Percentiles rank a stretch among this genome's conserved stretches.
Conservation (phyloP, 148 eudicot species). For the Nepenthes gracilis region DNA sequence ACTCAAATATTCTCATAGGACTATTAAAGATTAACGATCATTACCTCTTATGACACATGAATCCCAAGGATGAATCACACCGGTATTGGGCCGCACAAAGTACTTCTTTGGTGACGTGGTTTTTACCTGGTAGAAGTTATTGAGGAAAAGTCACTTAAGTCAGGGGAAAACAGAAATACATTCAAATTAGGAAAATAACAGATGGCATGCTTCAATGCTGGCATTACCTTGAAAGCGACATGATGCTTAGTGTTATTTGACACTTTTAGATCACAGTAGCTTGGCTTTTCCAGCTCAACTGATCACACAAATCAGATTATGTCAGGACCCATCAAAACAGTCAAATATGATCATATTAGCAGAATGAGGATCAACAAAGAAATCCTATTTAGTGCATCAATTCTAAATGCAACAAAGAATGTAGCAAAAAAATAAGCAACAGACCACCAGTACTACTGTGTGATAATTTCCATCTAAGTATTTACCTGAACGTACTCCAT, state of each 20-base stretch:
- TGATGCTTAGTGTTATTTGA: slow-evolving; percentile 57
- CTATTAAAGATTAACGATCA: not conserved
- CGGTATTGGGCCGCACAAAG: slow-evolving; percentile 88
- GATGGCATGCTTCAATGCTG: not conserved
- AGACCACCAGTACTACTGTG: not conserved
- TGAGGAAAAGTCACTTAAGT: not conserved
- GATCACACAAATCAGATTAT: slow-evolving; percentile 1
- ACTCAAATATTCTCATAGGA: too few relatives aligned
- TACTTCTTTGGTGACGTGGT: slow-evolving; percentile 93
- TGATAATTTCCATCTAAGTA: too few relatives aligned
- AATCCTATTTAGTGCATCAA: not conserved
- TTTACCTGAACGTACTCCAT: too few relatives aligned
- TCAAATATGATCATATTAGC: not conserved
- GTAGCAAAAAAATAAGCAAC: not conserved
- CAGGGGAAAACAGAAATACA: too few relatives aligned
- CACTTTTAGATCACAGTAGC: slow-evolving; percentile 77
- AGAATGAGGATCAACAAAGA: not conserved
- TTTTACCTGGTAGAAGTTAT: slow-evolving; percentile 40
- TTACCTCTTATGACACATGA: slow-evolving; percentile 82
- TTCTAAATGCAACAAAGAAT: not conserved
- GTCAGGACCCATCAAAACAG: not conserved
- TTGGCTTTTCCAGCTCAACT: slow-evolving; percentile 93
- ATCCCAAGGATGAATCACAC: slow-evolving; percentile 84
- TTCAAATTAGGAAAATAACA: too few relatives aligned
- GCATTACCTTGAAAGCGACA: slow-evolving; percentile 88